Evolutionary conservation across 306 rosid genomes (phyloP).

Genomic region (Alnus glutinosa): DNA sequence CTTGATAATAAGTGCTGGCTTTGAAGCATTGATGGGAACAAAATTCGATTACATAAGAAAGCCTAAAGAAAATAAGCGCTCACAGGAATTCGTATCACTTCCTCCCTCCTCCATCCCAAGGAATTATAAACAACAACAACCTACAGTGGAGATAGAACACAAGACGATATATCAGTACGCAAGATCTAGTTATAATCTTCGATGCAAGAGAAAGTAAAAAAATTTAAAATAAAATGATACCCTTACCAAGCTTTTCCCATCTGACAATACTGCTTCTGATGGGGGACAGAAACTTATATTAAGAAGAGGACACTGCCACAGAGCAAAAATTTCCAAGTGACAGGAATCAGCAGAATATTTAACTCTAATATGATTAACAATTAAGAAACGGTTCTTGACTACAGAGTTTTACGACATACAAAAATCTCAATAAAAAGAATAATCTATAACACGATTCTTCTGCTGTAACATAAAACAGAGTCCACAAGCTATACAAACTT

Average conservation of each 20-base stretch:
- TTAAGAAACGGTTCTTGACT: not conserved
- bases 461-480: not conserved
- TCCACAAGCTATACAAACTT: not conserved
- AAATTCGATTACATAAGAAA: not conserved
- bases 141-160: slow-evolving; percentile 30
- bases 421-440: not conserved
- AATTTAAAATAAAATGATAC: slow-evolving; percentile 14
- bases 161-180: slow-evolving; percentile 7
- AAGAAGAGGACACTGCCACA: slow-evolving; percentile 83
- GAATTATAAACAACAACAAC: slow-evolving; percentile 72
- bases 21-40: not conserved
- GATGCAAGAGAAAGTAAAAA: slow-evolving; percentile 2
- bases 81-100: slow-evolving; percentile 79
- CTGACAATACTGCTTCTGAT: slow-evolving; percentile 61
- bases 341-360: not conserved
- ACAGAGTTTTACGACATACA: not conserved
- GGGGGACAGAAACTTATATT: slow-evolving; percentile 86
- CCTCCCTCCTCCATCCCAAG: slow-evolving; percentile 86
- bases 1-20: slow-evolving; percentile 4
- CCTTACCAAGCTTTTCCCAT: slow-evolving; percentile 74
- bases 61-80: slow-evolving; percentile 33
- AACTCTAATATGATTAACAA: not conserved
- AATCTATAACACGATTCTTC: not conserved
- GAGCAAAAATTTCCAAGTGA: not conserved
- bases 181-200: slow-evolving; percentile 3